Conservation (phyloP, 1,284 basidiomycete genomes). For the Leccinum fallax region DNA sequence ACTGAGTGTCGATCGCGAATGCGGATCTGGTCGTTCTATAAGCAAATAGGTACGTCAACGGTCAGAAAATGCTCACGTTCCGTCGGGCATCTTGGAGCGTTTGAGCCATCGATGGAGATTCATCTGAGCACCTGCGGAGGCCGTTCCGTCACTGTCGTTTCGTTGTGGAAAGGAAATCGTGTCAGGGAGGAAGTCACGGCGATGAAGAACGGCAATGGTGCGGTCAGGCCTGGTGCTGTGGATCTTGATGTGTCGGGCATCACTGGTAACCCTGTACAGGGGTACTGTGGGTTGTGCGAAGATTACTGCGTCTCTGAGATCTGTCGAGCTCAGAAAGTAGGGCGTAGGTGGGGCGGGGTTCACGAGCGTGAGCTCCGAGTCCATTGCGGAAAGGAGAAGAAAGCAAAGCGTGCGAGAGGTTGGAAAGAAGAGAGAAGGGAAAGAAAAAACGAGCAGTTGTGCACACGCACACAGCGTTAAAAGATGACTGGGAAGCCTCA, state of each 20-base stretch:
- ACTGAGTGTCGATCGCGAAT: slow-evolving; percentile 27
- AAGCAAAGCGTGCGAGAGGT: not conserved
- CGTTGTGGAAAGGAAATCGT: slow-evolving; percentile 29
- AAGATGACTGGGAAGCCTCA: slow-evolving; percentile 1
- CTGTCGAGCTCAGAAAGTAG: slow-evolving; percentile 31
- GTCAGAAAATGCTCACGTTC: slow-evolving; percentile 22
- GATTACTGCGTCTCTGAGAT: slow-evolving; percentile 20
- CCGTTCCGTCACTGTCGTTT: not conserved
- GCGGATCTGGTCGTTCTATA: slow-evolving; percentile 8
- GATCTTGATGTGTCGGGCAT: slow-evolving; percentile 21
- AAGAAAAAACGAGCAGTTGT: not conserved
- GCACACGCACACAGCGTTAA: not conserved
- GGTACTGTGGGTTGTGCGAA: slow-evolving; percentile 22
- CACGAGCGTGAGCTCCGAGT: slow-evolving; percentile 34
- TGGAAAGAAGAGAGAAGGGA: not conserved
- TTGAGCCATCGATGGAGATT: slow-evolving; percentile 32
- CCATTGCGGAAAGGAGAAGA: slow-evolving; percentile 17
- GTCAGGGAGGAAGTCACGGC: slow-evolving; percentile 28
- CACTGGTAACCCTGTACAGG: slow-evolving; percentile 28
- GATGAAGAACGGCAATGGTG: slow-evolving; percentile 30
- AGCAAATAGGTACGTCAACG: not conserved
- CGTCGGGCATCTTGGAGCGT: slow-evolving; percentile 24
- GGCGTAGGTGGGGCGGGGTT: slow-evolving; percentile 26
- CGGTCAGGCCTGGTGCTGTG: slow-evolving; percentile 8
- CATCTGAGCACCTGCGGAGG: slow-evolving; percentile 2